Conservation (phyloP, 2,329 filamentous ascomycete species). For the Phialophora macrospora region DNA sequence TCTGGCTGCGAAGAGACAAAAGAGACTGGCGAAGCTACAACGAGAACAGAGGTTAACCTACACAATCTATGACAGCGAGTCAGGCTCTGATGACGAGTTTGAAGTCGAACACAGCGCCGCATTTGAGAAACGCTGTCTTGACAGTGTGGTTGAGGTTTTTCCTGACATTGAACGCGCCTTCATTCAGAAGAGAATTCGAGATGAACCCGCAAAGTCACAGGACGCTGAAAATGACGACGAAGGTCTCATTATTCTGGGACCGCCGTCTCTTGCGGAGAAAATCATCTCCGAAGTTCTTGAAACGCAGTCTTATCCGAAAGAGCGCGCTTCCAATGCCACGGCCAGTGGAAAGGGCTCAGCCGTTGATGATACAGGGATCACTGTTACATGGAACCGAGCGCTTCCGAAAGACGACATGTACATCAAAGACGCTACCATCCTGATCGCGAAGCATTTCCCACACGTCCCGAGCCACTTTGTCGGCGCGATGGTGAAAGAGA, state of each 20-base stretch:
- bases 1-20: slow-evolving; percentile 7
- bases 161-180: slow-evolving; percentile 54
- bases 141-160: slow-evolving; percentile 51
- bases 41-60: slow-evolving; percentile 2
- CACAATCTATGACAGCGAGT: slow-evolving; percentile 10
- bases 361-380: slow-evolving; percentile 45
- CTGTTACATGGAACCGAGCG: slow-evolving; percentile 40
- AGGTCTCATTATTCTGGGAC: slow-evolving; percentile 5
- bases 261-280: slow-evolving; percentile 37
- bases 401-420: slow-evolving; percentile 32
- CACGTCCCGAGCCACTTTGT: slow-evolving; percentile 38
- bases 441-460: slow-evolving; percentile 37
- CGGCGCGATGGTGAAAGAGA: slow-evolving; percentile 33
- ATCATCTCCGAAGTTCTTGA: slow-evolving; percentile 52
- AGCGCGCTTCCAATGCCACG: slow-evolving; percentile 38
- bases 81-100: slow-evolving; percentile 23
- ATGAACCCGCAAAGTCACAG: slow-evolving; percentile 36
- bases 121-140: slow-evolving; percentile 40
- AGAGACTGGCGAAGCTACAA: slow-evolving; percentile 19
- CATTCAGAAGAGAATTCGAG: slow-evolving; percentile 40
- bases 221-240: slow-evolving; percentile 28
- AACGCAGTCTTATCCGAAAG: slow-evolving; percentile 50
- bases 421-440: slow-evolving; percentile 39
- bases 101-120: slow-evolving; percentile 4
- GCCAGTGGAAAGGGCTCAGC: slow-evolving; percentile 45